Evolutionary conservation across 805 yeast genomes (phyloP), one percentile per base, ranked within the genome.

Genomic region (Metahyphopichia silvanorum): DNA sequence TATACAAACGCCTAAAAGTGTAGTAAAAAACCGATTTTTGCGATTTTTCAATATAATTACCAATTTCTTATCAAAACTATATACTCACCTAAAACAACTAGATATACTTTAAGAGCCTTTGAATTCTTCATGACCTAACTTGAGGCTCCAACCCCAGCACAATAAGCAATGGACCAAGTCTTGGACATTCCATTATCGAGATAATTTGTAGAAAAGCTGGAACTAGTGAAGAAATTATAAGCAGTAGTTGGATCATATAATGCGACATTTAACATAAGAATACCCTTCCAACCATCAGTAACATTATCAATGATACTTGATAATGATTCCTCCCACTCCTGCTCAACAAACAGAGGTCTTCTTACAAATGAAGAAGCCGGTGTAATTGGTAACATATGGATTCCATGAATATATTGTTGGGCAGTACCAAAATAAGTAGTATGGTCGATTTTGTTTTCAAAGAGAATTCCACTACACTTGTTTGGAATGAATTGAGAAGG

Each of bases 321-420:
- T 18, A 57, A 49, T 42, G 38, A 29, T 39, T 47, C 35, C 31
- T 61, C 47, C 74, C 74, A 59, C 45, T 65, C 80, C 46, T 74
- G 63, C 26, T 49, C 36, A 6, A 73, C 77, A 53, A 74, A 78
- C 10, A 49, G 46, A 2, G 79, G 69, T 12, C 62, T 54, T 37
- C 89, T 69, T 25, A 81, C 66, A 38, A 59, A 71, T 1, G 80
- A 66, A 16, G 83, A 76, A 12, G 69, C 66, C 1, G 86, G 83
- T 0, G 85, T 80, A 18, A 76, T 61, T 15, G 89, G 89, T 23
- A 83, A 50, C 88, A 82, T 83, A 53, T 83, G 88, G 38, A 82
- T 83, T 4, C 91, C 91, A 44, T 82, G 86, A 33, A 80, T 81
- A 46, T 76, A 82, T 54, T 81, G 80, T 25, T 63, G 57, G 34